Evolutionary conservation across 352 stramenopile genomes (phyloP).

Genomic region (Globisporangium cederbergense): DNA sequence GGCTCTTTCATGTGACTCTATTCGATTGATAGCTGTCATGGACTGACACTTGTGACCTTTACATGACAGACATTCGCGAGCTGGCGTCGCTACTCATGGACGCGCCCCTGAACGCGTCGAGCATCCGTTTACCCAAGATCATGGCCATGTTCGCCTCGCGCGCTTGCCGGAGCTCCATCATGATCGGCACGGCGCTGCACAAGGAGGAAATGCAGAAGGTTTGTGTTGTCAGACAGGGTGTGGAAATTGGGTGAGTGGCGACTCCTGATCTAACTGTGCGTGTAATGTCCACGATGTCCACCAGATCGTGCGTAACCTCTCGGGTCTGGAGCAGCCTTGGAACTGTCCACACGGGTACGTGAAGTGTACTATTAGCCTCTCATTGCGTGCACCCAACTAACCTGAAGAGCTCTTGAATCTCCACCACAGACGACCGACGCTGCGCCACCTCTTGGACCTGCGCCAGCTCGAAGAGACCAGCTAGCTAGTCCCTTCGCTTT

Average conservation of each 20-base stretch:
- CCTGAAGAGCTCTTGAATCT: not conserved
- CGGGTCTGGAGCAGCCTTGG: constrained; percentile 92
- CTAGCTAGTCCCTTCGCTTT: too few species aligned
- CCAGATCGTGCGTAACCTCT: constrained; percentile 87
- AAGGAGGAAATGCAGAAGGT: constrained; percentile 92
- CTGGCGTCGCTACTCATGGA: constrained; percentile 82
- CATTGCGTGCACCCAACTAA: not conserved
- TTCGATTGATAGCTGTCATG: not conserved
- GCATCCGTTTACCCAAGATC: constrained; percentile 91
- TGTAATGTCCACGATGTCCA: not conserved
- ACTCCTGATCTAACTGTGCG: constrained; percentile 3
- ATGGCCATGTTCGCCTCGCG: constrained; percentile 96
- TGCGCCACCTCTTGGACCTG: constrained; percentile 70
- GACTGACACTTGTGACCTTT: not conserved
- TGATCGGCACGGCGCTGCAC: constrained; percentile 95
- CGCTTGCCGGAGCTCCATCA: constrained; percentile 93
- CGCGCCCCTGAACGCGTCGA: constrained; percentile 38
- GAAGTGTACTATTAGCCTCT: not conserved
- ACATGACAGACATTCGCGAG: constrained; percentile 79
- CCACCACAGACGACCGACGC: constrained; percentile 52
- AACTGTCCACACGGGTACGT: constrained; percentile 92
- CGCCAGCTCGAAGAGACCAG: constrained; percentile 32
- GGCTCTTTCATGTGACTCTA: not conserved
- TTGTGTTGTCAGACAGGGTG: too few species aligned
- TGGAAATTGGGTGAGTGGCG: not conserved